A percentile compares a stretch with the other conserved stretches of the same genome.
Conservation (phyloP, 2,329 filamentous ascomycete species). For the Byssochlamys sp. region DNA sequence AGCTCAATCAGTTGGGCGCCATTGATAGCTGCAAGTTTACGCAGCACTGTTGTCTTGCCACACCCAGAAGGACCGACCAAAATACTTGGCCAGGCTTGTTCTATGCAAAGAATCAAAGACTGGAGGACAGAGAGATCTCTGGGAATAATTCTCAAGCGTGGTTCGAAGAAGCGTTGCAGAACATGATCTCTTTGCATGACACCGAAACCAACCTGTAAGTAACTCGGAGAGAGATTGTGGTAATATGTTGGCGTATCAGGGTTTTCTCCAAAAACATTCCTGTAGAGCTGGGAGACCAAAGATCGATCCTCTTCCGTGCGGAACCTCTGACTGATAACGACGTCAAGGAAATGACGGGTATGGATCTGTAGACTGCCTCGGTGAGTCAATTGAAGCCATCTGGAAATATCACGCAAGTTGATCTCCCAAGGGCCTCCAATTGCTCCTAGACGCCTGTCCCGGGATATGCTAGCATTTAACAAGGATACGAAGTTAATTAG, state of each 20-base stretch:
- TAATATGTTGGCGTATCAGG: conserved; percentile 53
- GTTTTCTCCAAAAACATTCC: conserved; percentile 48
- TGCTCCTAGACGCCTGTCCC: conserved; percentile 44
- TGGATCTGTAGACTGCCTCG: conserved; percentile 52
- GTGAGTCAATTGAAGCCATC: conserved; percentile 70
- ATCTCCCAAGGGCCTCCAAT: conserved; percentile 83
- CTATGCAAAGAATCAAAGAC: conserved; percentile 75
- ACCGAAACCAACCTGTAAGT: conserved; percentile 73
- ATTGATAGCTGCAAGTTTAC: conserved; percentile 67
- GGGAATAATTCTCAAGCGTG: conserved; percentile 26
- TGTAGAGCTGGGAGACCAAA: conserved; percentile 58
- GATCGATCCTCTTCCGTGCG: conserved; percentile 59
- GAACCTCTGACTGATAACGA: conserved; percentile 82
- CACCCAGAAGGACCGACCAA: conserved; percentile 75
- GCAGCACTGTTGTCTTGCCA: conserved; percentile 74
- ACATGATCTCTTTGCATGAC: conserved; percentile 51
- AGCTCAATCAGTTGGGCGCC: conserved; percentile 73
- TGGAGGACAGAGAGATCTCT: conserved; percentile 61
- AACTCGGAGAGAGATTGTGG: conserved; percentile 56
- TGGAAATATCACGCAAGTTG: conserved; percentile 78
- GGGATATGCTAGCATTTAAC: conserved; percentile 63
- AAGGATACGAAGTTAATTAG: conserved; percentile 71
- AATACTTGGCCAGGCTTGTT: conserved; percentile 80
- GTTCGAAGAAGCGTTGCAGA: conserved; percentile 25
- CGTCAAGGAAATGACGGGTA: conserved; percentile 65